Conservation (phyloP, 2,329 filamentous ascomycete species). For the Microdochium nivale region DNA sequence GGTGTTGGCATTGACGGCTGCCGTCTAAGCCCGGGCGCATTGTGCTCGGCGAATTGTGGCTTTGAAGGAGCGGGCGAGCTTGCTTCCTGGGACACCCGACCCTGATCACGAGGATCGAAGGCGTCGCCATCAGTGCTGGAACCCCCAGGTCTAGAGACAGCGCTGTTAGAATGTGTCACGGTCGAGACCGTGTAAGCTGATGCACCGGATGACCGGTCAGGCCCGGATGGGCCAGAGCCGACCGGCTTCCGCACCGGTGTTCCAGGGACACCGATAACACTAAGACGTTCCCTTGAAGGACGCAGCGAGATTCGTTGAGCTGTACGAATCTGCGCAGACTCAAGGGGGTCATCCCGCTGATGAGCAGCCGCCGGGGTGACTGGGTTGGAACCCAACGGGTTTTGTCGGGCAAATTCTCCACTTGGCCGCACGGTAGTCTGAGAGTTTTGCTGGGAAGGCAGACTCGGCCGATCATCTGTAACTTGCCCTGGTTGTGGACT, state of each 20-base stretch:
- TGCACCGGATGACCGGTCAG: constrained; percentile 9
- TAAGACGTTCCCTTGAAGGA: constrained; percentile 11
- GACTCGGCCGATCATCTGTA: constrained; percentile 7
- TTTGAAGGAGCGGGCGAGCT: neutral
- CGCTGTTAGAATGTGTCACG: neutral
- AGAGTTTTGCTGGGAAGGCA: constrained; percentile 11
- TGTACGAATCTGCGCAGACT: constrained; percentile 3
- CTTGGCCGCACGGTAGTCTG: constrained; percentile 8
- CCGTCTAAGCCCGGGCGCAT: constrained; percentile 1
- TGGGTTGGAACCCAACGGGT: constrained; percentile 4
- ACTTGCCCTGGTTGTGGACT: constrained; percentile 1
- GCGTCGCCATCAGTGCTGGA: neutral
- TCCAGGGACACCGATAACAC: constrained; percentile 4
- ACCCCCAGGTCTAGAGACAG: neutral
- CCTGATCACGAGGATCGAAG: neutral
- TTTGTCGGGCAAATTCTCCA: neutral
- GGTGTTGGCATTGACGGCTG: constrained; percentile 18
- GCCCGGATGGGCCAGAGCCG: constrained; percentile 13
- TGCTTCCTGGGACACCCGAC: neutral
- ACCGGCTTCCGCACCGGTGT: constrained; percentile 21
- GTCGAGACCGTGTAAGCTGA: constrained; percentile 5
- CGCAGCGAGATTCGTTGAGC: constrained; percentile 10
- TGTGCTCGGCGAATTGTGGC: neutral
- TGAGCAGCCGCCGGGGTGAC: neutral
- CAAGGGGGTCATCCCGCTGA: constrained; percentile 1